A percentile compares a stretch with the other conserved stretches of the same genome.
Evolutionary conservation across 1,284 basidiomycete species (phyloP).

Genomic region (Farysia itapuensis): DNA sequence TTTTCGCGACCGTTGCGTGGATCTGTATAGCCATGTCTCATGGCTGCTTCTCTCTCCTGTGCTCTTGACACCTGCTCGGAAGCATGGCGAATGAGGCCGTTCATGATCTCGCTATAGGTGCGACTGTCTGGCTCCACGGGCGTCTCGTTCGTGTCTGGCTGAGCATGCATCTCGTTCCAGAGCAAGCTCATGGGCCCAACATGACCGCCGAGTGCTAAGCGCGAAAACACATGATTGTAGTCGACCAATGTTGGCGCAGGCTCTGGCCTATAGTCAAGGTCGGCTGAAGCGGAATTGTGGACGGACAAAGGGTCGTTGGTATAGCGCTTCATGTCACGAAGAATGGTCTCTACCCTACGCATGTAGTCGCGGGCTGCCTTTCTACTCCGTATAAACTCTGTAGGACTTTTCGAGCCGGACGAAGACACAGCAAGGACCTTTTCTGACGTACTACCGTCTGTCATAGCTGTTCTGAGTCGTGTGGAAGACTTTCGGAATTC

Average conservation of each 20-base stretch:
- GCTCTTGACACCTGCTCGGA: slow-evolving; percentile 36
- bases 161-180: slow-evolving; percentile 47
- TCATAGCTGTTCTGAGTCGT: too few relatives aligned
- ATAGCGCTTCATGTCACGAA: slow-evolving; percentile 34
- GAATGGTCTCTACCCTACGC: slow-evolving; percentile 37
- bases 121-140: slow-evolving; percentile 17
- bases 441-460: too few relatives aligned
- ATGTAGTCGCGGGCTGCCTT: slow-evolving; percentile 37
- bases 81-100: slow-evolving; percentile 44
- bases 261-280: slow-evolving; percentile 1
- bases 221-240: slow-evolving; percentile 46
- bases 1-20: neutral
- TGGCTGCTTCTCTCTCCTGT: slow-evolving; percentile 29
- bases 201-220: slow-evolving; percentile 40
- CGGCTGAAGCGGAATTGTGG: too few relatives aligned
- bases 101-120: slow-evolving; percentile 48
- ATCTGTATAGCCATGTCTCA: neutral
- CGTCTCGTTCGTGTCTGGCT: too few relatives aligned
- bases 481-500: too few relatives aligned
- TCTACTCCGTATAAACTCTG: too few relatives aligned
- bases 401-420: too few relatives aligned
- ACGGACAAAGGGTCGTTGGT: too few relatives aligned
- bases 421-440: too few relatives aligned
- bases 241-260: slow-evolving; percentile 25
- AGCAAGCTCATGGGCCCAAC: slow-evolving; percentile 41